Evolutionary conservation across 768 basidiomycete genomes (phyloP).

Genomic region (Sutorius australiensis): DNA sequence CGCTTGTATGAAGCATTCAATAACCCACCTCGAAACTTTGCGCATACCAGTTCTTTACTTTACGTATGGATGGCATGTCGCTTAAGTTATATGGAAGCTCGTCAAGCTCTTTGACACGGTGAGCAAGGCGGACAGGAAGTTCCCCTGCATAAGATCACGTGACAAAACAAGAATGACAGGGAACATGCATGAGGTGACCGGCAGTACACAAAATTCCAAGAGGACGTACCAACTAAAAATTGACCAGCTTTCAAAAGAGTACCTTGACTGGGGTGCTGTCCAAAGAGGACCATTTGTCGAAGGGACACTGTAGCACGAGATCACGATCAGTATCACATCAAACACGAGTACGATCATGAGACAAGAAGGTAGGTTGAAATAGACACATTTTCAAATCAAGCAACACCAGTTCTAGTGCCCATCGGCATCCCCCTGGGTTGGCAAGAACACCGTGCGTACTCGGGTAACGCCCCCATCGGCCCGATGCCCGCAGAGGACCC

Average conservation of each 20-base stretch:
- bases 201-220: neutral
- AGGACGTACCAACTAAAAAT: constrained; percentile 13
- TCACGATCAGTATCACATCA: constrained; percentile 6
- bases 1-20: neutral
- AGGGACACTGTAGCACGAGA: constrained; percentile 8
- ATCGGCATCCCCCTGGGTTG: neutral
- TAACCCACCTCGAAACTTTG: constrained; percentile 17
- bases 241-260: constrained; percentile 16
- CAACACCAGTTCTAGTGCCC: neutral
- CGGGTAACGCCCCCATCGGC: neutral
- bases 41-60: constrained; percentile 20
- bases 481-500: constrained; percentile 1
- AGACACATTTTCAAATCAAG: neutral
- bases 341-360: neutral
- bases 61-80: constrained; percentile 17
- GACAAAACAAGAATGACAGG: neutral
- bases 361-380: neutral
- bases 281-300: constrained; percentile 17
- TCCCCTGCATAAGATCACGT: constrained; percentile 5
- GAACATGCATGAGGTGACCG: neutral
- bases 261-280: constrained; percentile 17
- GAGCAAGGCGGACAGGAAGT: constrained; percentile 15
- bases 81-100: constrained; percentile 16
- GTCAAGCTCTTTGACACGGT: constrained; percentile 17
- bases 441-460: neutral